Percentiles rank a stretch among this genome's conserved stretches.
Evolutionary conservation across 495 filamentous ascomycete genomes (phyloP).

Genomic region (Aspergillus incahuasiensis): DNA sequence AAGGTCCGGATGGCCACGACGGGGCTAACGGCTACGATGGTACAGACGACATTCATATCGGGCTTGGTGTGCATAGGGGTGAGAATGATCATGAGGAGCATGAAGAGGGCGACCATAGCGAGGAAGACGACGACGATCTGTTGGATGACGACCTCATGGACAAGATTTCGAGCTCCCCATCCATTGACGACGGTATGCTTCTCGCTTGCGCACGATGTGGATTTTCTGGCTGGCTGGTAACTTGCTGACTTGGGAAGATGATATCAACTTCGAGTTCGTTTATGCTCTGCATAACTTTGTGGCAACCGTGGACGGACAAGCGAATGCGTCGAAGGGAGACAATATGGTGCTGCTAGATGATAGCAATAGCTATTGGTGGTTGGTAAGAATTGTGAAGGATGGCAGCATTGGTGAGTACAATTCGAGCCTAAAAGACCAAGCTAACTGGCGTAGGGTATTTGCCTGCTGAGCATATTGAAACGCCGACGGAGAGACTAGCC

Average conservation of each 20-base stretch:
- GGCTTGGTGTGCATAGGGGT: conserved; percentile 46
- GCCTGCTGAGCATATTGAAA: conserved; percentile 97
- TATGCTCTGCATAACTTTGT: conserved; percentile 98
- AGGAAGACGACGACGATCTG: conserved; percentile 74
- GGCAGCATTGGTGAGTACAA: conserved; percentile 78
- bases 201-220: not conserved
- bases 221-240: not conserved
- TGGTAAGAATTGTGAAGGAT: conserved; percentile 94
- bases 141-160: conserved; percentile 92
- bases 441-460: conserved; percentile 67
- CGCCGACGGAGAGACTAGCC: conserved; percentile 89
- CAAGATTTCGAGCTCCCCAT: conserved; percentile 95
- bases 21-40: conserved; percentile 42
- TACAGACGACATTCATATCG: conserved; percentile 31
- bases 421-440: not conserved
- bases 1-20: conserved; percentile 48
- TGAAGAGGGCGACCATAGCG: conserved; percentile 62
- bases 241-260: conserved; percentile 76
- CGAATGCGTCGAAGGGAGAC: conserved; percentile 96
- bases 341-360: conserved; percentile 99
- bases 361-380: conserved; percentile 99
- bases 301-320: conserved; percentile 95
- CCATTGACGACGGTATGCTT: conserved; percentile 95
- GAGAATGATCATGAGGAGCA: conserved; percentile 27
- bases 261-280: conserved; percentile 99